Conservation (phyloP, 495 filamentous ascomycete species). For the Cetradonia linearis region DNA sequence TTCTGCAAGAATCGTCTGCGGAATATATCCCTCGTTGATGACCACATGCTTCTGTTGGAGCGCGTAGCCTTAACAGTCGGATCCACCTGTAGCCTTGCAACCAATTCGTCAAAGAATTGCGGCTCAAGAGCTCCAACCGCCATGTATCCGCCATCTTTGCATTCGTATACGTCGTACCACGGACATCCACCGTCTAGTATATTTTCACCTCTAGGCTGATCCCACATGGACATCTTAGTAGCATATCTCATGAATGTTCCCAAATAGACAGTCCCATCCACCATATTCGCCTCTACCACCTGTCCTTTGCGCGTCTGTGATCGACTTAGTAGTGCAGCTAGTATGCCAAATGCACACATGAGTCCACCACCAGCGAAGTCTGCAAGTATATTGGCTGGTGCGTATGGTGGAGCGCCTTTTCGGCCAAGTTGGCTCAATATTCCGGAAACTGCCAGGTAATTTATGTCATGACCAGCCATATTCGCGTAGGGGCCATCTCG, state of each 20-base stretch:
- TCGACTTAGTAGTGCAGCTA: conserved; percentile 38
- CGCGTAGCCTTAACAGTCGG: conserved; percentile 43
- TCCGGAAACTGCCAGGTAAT: conserved; percentile 85
- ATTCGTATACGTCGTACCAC: conserved; percentile 82
- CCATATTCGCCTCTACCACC: conserved; percentile 93
- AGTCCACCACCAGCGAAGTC: conserved; percentile 92
- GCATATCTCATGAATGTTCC: conserved; percentile 62
- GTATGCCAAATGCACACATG: conserved; percentile 47
- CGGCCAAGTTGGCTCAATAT: conserved; percentile 67
- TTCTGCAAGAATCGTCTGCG: conserved; percentile 56
- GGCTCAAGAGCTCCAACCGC: conserved; percentile 86
- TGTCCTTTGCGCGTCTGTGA: conserved; percentile 57
- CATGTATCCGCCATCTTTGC: conserved; percentile 70
- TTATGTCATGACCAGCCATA: conserved; percentile 98
- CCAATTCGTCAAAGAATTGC: conserved; percentile 62
- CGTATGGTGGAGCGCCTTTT: conserved; percentile 54
- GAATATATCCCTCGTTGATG: conserved; percentile 49
- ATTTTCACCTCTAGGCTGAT: conserved; percentile 58
- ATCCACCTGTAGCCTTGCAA: conserved; percentile 48
- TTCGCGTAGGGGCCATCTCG: conserved; percentile 70
- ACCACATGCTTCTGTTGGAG: conserved; percentile 54
- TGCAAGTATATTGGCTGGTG: conserved; percentile 73
- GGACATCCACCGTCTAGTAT: conserved; percentile 74
- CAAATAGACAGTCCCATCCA: conserved; percentile 74
- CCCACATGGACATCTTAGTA: conserved; percentile 48